A percentile compares a stretch with the other conserved stretches of the same genome.
phyloP scores from a whole-genome alignment of 1,284 basidiomycete species.

The Macrocystidia cucumis region DNA sequence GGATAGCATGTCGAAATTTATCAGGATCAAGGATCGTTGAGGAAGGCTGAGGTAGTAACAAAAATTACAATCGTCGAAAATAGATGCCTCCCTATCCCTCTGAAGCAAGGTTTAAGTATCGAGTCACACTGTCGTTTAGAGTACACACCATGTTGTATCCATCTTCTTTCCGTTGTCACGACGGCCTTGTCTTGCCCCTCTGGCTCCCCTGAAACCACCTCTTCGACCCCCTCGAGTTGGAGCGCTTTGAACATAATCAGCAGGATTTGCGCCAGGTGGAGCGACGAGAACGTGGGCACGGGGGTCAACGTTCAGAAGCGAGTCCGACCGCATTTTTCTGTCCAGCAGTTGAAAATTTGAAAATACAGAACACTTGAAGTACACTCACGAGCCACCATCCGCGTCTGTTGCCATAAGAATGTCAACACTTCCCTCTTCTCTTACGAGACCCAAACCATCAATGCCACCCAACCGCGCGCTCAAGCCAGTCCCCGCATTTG shows the following conservation, averaged over 20 bases:
- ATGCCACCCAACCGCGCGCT: slow-evolving; percentile 44
- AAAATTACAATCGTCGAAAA: too few species aligned
- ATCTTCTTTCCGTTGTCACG: background rate
- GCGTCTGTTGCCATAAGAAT: slow-evolving; percentile 49
- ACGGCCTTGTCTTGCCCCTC: slow-evolving; percentile 10
- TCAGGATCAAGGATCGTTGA: too few species aligned
- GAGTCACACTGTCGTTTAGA: background rate
- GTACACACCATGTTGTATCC: too few species aligned
- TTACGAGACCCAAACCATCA: slow-evolving; percentile 50
- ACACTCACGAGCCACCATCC: slow-evolving; percentile 50
- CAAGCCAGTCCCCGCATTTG: slow-evolving; percentile 38
- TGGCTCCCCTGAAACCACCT: slow-evolving; percentile 26
- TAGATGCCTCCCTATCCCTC: too few species aligned
- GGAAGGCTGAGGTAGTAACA: too few species aligned
- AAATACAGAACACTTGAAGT: slow-evolving; percentile 1
- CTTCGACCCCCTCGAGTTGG: slow-evolving; percentile 23
- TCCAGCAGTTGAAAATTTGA: slow-evolving; percentile 5
- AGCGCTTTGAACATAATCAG: slow-evolving; percentile 40
- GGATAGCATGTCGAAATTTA: too few species aligned
- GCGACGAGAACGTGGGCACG: slow-evolving; percentile 63
- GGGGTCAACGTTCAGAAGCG: slow-evolving; percentile 59
- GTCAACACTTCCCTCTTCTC: slow-evolving; percentile 63
- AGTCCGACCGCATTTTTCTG: slow-evolving; percentile 85
- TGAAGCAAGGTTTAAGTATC: background rate
- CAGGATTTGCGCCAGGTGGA: slow-evolving; percentile 58